phyloP scores from a whole-genome alignment of 306 rosid species.

The Cicer pinnatifidum region DNA sequence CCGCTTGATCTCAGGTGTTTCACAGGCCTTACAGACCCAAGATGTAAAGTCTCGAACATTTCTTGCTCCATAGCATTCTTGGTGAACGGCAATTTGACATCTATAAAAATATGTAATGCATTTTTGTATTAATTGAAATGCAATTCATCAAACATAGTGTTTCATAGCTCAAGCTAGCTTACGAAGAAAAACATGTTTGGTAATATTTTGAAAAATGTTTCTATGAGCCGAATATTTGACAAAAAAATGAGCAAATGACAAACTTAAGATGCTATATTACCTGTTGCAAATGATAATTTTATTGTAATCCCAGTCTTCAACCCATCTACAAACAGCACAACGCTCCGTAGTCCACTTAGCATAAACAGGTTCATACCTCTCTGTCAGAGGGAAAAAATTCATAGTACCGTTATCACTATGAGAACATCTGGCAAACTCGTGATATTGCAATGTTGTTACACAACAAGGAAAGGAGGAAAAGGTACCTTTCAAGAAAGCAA shows the following conservation, averaged over 20 bases:
- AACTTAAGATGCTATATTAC: conserved; percentile 49
- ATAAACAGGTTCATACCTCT: conserved; percentile 90
- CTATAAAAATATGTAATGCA: conserved; percentile 52
- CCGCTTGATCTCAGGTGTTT: conserved; percentile 81
- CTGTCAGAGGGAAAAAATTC: conserved; percentile 56
- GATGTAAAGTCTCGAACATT: conserved; percentile 89
- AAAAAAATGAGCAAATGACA: conserved; percentile 3
- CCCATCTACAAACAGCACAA: conserved; percentile 99
- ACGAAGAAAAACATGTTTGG: conserved; percentile 16
- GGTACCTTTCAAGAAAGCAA: conserved; percentile 88
- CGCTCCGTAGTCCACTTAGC: conserved; percentile 99
- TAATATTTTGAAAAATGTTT: background rate
- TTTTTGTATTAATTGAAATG: conserved; percentile 31
- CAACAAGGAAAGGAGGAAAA: conserved; percentile 38
- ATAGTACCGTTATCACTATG: conserved; percentile 25
- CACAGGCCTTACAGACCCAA: conserved; percentile 99
- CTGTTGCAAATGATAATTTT: conserved; percentile 98
- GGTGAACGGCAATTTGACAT: conserved; percentile 99
- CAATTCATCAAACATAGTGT: conserved; percentile 20
- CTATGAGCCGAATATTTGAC: conserved; percentile 27
- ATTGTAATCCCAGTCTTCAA: conserved; percentile 99
- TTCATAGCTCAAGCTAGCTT: conserved; percentile 36
- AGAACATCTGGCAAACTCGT: conserved; percentile 40
- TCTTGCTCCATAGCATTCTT: conserved; percentile 99
- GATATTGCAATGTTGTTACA: conserved; percentile 27